phyloP scores from a whole-genome alignment of 1,284 basidiomycete genomes.

The Cryptococcus sp. region DNA sequence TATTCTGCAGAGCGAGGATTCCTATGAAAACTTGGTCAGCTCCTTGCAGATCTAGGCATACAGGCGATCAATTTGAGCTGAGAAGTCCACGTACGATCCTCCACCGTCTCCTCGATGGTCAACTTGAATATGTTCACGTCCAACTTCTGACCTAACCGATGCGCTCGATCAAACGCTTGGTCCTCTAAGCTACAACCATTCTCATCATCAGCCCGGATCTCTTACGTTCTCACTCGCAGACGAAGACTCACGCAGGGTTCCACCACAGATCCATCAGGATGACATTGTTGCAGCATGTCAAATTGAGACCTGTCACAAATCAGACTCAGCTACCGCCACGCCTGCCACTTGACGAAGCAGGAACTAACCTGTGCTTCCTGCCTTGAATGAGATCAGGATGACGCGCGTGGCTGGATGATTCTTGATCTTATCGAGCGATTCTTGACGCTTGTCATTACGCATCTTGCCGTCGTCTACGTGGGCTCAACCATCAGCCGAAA shows the following conservation, averaged over 20 bases:
- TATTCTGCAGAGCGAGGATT: constrained; percentile 72
- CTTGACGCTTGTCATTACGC: constrained; percentile 72
- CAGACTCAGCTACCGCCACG: background rate
- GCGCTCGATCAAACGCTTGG: constrained; percentile 92
- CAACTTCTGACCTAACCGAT: constrained; percentile 82
- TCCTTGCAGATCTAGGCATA: background rate
- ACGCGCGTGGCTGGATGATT: constrained; percentile 63
- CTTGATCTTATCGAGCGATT: constrained; percentile 72
- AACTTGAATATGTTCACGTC: constrained; percentile 93
- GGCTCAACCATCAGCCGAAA: too few species aligned
- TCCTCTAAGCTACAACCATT: constrained; percentile 61
- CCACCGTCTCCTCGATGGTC: constrained; percentile 83
- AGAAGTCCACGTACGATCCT: constrained; percentile 62
- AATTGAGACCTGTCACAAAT: constrained; percentile 69
- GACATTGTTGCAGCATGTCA: constrained; percentile 93
- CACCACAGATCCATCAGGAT: constrained; percentile 94
- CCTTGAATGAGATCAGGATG: constrained; percentile 96
- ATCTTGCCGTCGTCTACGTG: constrained; percentile 81
- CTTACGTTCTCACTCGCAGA: background rate
- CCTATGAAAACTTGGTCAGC: constrained; percentile 14
- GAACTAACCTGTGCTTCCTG: constrained; percentile 75
- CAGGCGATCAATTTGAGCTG: background rate
- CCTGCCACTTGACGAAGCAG: background rate
- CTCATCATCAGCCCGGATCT: background rate
- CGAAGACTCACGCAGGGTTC: constrained; percentile 67